Percentiles rank a stretch among this genome's conserved stretches.
phyloP scores from a whole-genome alignment of 176 grass and related monocot genomes.

The Oryza coarctata region DNA sequence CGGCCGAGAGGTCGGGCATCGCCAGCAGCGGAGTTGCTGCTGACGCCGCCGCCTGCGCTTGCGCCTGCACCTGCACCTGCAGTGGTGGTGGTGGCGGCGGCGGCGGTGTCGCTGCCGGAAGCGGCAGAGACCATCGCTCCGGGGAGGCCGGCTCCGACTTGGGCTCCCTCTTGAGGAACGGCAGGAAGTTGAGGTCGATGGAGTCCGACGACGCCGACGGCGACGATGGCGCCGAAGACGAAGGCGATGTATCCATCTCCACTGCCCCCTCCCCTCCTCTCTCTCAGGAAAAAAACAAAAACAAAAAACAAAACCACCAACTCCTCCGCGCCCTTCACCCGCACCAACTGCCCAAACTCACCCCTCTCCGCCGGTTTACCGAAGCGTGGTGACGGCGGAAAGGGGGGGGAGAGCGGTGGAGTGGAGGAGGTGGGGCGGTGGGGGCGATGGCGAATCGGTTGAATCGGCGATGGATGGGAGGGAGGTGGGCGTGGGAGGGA shows the following conservation, averaged over 20 bases:
- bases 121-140: constrained; percentile 52
- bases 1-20: constrained; percentile 40
- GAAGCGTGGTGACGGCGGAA: constrained; percentile 2
- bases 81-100: background rate
- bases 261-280: background rate
- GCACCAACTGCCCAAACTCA: background rate
- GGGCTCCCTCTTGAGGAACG: constrained; percentile 54
- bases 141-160: constrained; percentile 51
- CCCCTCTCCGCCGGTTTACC: background rate
- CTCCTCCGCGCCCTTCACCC: background rate
- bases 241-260: constrained; percentile 38
- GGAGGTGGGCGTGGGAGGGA: background rate
- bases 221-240: constrained; percentile 40
- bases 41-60: background rate
- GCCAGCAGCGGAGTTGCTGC: background rate
- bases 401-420: background rate
- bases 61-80: background rate
- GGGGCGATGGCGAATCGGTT: constrained; percentile 23
- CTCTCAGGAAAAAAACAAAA: no score
- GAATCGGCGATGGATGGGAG: background rate
- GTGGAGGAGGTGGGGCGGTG: background rate
- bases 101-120: constrained; percentile 8
- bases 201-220: constrained; percentile 34
- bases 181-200: constrained; percentile 60
- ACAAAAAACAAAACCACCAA: background rate